Base-by-base conservation (phyloP, 495 filamentous ascomycete genomes). In the Tetracladium marchalianum region DNA sequence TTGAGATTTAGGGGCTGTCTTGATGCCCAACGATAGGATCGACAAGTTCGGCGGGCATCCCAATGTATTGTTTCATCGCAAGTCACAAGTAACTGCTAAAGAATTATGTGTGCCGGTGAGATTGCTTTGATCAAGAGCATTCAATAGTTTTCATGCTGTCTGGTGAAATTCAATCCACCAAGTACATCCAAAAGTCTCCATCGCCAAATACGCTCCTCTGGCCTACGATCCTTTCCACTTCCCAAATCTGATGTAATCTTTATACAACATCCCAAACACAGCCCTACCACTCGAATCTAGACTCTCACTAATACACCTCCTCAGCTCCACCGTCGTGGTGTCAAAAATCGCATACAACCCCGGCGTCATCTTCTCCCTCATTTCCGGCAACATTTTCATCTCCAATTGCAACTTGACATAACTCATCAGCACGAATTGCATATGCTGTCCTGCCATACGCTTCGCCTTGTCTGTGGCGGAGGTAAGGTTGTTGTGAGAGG, bases 391-490 rank as follows among this genome's bases (percentile, higher is more conserved):
- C 31, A 71, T 60, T 2, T 65, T 55, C 48, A 52, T 57, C 35
- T 72, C 67, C 16, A 95, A 69, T 51, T 82, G 80, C 55, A 76
- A 73, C 47, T 75, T 67, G 46, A 84, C 73, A 58, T 89, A 94
- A 46, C 77, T 66, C 66, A 79, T 79, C 31, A 94, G 63, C 17
- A 93, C 62, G 42, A 79, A 76, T 56, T 79, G 81, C 59, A 92
- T 71, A 63, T 85, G 76, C 61, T 84, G 78, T 0, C 85, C 84
- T 0, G 84, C 85, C 52, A 81, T 82, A 6, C 78, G 74, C 59
- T 82, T 82, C 22, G 85, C 85, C 43, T 77, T 81, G 52, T 85
- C 84, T 6, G 81, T 83, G 46, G 85, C 79, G 46, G 89, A 87
- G 41, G 78, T 82, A 12, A 95, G 72, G 41, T 54, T 62, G 18